Percentiles rank a stretch among this genome's conserved stretches.
phyloP scores from a whole-genome alignment of 2,329 filamentous ascomycete species.

The Remersonia thermophila region DNA sequence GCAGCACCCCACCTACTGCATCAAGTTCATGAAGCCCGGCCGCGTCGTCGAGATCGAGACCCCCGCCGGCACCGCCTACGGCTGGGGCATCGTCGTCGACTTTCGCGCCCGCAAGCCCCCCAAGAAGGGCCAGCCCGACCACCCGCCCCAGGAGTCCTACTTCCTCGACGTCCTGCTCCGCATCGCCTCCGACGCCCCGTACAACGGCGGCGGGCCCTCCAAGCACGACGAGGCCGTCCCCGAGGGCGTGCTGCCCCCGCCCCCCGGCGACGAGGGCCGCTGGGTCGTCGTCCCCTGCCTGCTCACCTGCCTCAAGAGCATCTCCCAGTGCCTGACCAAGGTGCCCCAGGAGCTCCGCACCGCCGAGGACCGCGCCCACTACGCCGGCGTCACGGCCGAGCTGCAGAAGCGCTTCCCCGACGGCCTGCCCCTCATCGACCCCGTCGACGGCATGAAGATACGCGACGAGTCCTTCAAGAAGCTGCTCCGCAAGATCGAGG shows the following conservation, averaged over 20 bases:
- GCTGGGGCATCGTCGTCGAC: slow-evolving; percentile 84
- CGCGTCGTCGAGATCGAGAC: slow-evolving; percentile 79
- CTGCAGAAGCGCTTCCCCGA: slow-evolving; percentile 83
- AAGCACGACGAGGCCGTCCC: slow-evolving; percentile 36
- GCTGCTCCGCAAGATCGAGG: slow-evolving; percentile 88
- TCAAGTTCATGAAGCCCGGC: slow-evolving; percentile 77
- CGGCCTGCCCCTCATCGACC: slow-evolving; percentile 77
- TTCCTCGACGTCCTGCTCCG: slow-evolving; percentile 72
- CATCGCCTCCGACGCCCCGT: slow-evolving; percentile 38
- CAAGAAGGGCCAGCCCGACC: slow-evolving; percentile 56
- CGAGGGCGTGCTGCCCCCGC: slow-evolving; percentile 50
- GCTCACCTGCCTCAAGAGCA: slow-evolving; percentile 70
- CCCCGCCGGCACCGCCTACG: slow-evolving; percentile 64
- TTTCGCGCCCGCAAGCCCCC: slow-evolving; percentile 51
- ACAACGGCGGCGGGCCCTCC: slow-evolving; percentile 26
- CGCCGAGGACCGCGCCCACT: slow-evolving; percentile 50
- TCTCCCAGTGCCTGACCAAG: slow-evolving; percentile 75
- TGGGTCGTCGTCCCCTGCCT: slow-evolving; percentile 80
- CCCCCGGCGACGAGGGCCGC: slow-evolving; percentile 50
- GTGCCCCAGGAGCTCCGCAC: slow-evolving; percentile 65
- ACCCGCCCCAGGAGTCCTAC: slow-evolving; percentile 62
- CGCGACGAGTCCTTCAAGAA: slow-evolving; percentile 88
- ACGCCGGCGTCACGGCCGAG: slow-evolving; percentile 62
- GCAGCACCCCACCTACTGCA: slow-evolving; percentile 76
- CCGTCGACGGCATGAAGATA: slow-evolving; percentile 93